Base-by-base conservation (phyloP, 2,329 filamentous ascomycete species). In the Chaetomiaceae sp. region DNA sequence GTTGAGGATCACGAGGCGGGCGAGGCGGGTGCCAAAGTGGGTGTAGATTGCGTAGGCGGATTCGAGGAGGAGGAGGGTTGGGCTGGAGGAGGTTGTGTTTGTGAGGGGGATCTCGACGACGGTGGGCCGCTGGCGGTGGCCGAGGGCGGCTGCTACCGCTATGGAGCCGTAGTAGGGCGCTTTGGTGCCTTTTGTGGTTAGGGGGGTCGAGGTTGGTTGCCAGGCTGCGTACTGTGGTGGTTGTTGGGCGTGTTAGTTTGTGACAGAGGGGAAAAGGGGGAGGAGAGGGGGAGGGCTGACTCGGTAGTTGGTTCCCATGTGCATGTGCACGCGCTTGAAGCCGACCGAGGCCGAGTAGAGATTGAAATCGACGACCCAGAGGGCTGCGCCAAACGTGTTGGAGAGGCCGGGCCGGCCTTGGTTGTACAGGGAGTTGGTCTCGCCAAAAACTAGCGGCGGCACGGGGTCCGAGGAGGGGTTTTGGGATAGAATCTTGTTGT, bases 321-420 rank as follows among this genome's bases (percentile, higher is more conserved):
- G 82, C 77, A 85, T 80, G 61, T 84, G 79, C 2, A 81, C 72
- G 17, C 81, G 74, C 39, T 68, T 68, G 65, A 85, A 77, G 14
- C 76, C 76, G 2, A 73, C 72, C 0, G 75, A 69, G 1, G 81
- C 82, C 47, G 73, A 73, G 61, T 76, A 79, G 5, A 85, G 69
- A 56, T 77, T 77, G 68, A 83, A 85, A 64, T 85, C 81, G 12
- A 84, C 60, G 20, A 72, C 78, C 82, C 81, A 85, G 16, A 85
- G 76, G 9, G 81, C 80, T 9, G 81, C 82, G 31, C 82, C 82
- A 62, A 85, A 86, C 0, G 78, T 72, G 66, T 85, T 82, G 34
- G 79, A 83, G 16, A 85, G 68, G 0, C 81, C 81, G 0, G 81
- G 77, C 5, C 73, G 72, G 48, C 81, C 82, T 66, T 85, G 70